A percentile compares a stretch with the other conserved stretches of the same genome.
Evolutionary conservation across 805 yeast species (phyloP).

Genomic region (Ogataea minuta): DNA sequence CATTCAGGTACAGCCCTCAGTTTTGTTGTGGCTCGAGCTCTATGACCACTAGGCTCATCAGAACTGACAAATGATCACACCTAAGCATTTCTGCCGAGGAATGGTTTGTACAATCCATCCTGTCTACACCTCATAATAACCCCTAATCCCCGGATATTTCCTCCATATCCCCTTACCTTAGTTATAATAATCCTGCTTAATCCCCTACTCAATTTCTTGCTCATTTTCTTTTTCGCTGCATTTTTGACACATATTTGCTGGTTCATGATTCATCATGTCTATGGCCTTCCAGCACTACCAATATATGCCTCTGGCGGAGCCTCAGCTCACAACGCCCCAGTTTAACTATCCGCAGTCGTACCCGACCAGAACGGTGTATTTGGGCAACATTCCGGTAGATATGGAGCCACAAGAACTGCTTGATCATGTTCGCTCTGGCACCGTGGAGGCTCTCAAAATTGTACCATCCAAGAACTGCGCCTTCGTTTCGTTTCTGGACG

Average conservation of each 20-base stretch:
- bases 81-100: no score
- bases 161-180: not conserved
- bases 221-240: constrained; percentile 7
- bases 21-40: no score
- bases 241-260: not conserved
- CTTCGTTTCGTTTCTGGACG: constrained; percentile 84
- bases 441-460: constrained; percentile 74
- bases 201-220: constrained; percentile 3
- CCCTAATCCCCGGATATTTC: not conserved
- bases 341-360: constrained; percentile 11
- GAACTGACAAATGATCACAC: no score
- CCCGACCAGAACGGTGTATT: constrained; percentile 77
- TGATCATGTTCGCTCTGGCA: constrained; percentile 89
- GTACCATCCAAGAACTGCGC: constrained; percentile 88
- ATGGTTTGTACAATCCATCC: no score
- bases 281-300: constrained; percentile 19
- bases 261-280: constrained; percentile 13
- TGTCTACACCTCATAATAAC: no score
- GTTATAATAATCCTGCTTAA: not conserved
- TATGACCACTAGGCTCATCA: no score
- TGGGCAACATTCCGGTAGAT: constrained; percentile 85
- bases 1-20: no score
- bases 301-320: constrained; percentile 6
- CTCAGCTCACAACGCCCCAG: constrained; percentile 2
- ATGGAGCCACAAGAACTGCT: constrained; percentile 77